phyloP scores from a whole-genome alignment of 257 asterid species.

The Phtheirospermum japonicum region DNA sequence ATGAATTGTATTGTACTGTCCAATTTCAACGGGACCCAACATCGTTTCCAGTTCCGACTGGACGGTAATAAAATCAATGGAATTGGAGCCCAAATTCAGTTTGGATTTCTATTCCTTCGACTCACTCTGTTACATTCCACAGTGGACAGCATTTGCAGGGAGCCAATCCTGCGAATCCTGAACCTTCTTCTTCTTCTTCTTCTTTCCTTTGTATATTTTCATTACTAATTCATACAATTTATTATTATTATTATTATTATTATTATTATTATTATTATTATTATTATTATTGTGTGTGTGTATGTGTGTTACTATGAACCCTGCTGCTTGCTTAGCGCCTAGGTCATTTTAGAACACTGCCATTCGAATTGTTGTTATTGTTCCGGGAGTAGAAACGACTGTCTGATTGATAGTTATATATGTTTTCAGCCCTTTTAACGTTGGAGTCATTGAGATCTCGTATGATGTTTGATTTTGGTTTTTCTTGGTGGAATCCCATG shows the following conservation, averaged over 20 bases:
- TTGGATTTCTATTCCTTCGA: not conserved
- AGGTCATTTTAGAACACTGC: too few species aligned
- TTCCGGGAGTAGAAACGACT: not conserved
- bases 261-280: too few species aligned
- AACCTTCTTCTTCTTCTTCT: not conserved
- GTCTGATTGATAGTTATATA: not conserved
- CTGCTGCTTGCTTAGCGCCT: too few species aligned
- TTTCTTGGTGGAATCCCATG: not conserved
- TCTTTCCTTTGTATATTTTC: not conserved
- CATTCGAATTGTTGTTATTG: not conserved
- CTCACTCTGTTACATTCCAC: not conserved
- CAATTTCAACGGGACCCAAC: not conserved
- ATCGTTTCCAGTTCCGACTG: not conserved
- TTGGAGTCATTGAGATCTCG: too few species aligned
- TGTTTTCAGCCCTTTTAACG: slow-evolving; percentile 3
- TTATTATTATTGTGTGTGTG: too few species aligned
- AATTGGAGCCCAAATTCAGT: not conserved
- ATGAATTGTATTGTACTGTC: too few species aligned
- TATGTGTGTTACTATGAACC: not conserved
- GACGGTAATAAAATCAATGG: not conserved
- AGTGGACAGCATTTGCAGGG: not conserved
- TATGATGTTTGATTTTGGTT: slow-evolving; percentile 14
- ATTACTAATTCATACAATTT: not conserved
- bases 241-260: too few species aligned
- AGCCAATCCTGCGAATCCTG: slow-evolving; percentile 9